Conservation (phyloP, 2,329 filamentous ascomycete species). For the Xylariaceae sp. region DNA sequence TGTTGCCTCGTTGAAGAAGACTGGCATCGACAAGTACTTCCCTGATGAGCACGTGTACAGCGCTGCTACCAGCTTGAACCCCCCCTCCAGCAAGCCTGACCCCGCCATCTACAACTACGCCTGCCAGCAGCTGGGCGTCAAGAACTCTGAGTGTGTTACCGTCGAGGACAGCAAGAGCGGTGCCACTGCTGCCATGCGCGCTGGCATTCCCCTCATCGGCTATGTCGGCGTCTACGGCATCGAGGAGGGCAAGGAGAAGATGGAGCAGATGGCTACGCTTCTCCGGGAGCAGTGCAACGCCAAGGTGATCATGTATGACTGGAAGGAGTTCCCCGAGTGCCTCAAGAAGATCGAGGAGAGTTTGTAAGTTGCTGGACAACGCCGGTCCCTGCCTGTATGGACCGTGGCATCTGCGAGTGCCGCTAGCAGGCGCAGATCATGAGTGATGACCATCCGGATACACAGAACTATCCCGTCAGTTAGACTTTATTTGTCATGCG, state of each 20-base stretch:
- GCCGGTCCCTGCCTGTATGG: constrained; percentile 4
- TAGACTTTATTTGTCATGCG: constrained; percentile 14
- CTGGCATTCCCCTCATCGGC: constrained; percentile 64
- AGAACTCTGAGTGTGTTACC: constrained; percentile 59
- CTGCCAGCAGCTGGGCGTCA: constrained; percentile 59
- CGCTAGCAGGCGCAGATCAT: constrained; percentile 14
- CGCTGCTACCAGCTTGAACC: constrained; percentile 60
- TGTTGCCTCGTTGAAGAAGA: constrained; percentile 62
- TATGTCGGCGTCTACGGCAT: constrained; percentile 58
- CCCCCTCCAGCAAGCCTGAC: constrained; percentile 70
- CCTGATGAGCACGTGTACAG: constrained; percentile 61
- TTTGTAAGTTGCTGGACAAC: constrained; percentile 26
- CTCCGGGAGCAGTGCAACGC: constrained; percentile 47
- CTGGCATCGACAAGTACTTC: constrained; percentile 65
- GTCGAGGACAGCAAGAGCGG: constrained; percentile 72
- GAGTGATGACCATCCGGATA: constrained; percentile 19
- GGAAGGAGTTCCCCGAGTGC: constrained; percentile 38
- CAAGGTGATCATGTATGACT: constrained; percentile 46
- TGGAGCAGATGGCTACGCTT: constrained; percentile 51
- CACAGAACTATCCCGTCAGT: constrained; percentile 9
- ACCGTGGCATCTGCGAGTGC: background rate
- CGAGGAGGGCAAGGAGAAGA: constrained; percentile 42
- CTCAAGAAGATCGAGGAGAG: constrained; percentile 34
- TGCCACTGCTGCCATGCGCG: constrained; percentile 62
- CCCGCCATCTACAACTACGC: constrained; percentile 69